Percentiles rank a stretch among this genome's conserved stretches.
phyloP scores from a whole-genome alignment of 2,329 filamentous ascomycete species.

The Botrytis hyacinthi region DNA sequence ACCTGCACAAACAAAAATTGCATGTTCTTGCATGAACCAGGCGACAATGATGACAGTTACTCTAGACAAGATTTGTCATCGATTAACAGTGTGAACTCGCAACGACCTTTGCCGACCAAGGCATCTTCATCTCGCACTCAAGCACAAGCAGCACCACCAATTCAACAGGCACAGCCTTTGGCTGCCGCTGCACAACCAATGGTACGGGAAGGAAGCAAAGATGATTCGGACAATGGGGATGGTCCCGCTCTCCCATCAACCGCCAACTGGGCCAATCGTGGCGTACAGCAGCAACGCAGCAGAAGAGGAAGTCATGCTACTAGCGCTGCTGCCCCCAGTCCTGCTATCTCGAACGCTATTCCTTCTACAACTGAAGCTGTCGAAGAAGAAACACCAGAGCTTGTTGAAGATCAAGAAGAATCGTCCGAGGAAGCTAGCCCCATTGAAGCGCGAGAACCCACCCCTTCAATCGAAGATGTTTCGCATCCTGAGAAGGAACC shows the following conservation, averaged over 20 bases:
- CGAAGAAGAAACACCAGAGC: constrained; percentile 42
- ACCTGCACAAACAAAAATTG: constrained; percentile 93
- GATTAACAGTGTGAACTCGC: constrained; percentile 85
- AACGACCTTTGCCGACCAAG: constrained; percentile 58
- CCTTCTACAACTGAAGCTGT: constrained; percentile 53
- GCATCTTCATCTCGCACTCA: constrained; percentile 54
- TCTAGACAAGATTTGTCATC: constrained; percentile 91
- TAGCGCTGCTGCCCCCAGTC: constrained; percentile 78
- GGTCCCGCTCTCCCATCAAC: constrained; percentile 89
- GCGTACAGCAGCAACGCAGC: constrained; percentile 58
- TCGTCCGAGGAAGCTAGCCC: constrained; percentile 21
- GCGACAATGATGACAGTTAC: constrained; percentile 97
- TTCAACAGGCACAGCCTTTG: constrained; percentile 38
- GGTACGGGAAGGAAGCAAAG: constrained; percentile 74
- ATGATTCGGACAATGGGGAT: constrained; percentile 71
- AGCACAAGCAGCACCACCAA: constrained; percentile 40
- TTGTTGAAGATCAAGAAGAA: constrained; percentile 18
- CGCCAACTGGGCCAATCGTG: constrained; percentile 84
- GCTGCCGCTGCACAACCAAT: constrained; percentile 58
- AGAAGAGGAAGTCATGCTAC: constrained; percentile 76
- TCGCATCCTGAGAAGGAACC: constrained; percentile 29
- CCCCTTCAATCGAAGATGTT: constrained; percentile 22
- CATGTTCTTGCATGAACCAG: constrained; percentile 97
- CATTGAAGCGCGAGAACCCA: constrained; percentile 16
- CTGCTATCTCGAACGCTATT: constrained; percentile 63